These are phyloP conservation scores for Boletellus deceptivus DNA, from an alignment of 1,284 basidiomycete genomes.

Conservation along the genomic window DNA sequence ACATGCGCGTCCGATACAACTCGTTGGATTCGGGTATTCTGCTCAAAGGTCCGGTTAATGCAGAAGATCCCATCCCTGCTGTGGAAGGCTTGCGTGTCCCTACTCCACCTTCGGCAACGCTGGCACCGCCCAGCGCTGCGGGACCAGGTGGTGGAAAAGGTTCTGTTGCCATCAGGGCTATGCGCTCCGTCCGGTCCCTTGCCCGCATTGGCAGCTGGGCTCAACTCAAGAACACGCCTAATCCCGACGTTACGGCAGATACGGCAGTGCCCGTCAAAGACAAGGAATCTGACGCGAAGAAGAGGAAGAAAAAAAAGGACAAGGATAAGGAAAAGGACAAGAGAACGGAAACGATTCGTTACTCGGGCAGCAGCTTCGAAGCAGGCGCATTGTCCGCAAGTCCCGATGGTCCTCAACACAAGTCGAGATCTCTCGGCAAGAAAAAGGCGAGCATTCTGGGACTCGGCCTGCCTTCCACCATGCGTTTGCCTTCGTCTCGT, in stretches of 20 bases:
- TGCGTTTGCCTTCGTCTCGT: constrained; percentile 49
- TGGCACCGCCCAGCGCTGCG: constrained; percentile 27
- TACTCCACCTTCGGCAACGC: constrained; percentile 16
- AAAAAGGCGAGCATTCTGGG: constrained; percentile 63
- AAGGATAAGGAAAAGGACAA: constrained; percentile 32
- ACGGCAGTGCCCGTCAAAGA: constrained; percentile 24
- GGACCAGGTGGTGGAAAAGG: constrained; percentile 30
- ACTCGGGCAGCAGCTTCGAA: constrained; percentile 65
- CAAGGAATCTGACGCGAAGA: constrained; percentile 36
- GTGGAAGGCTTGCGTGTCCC: constrained; percentile 18
- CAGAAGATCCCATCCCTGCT: constrained; percentile 10
- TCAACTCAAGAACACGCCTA: constrained; percentile 46
- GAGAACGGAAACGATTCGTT: constrained; percentile 36
- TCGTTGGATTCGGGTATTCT: constrained; percentile 61
- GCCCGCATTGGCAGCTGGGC: constrained; percentile 72
- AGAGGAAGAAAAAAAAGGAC: constrained; percentile 32
- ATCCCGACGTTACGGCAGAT: constrained; percentile 31
- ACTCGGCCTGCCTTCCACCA: constrained; percentile 43
- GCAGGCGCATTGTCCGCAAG: constrained; percentile 49
- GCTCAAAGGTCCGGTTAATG: constrained; percentile 31
- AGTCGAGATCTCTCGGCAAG: constrained; percentile 40
- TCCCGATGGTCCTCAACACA: constrained; percentile 31
- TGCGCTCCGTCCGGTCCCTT: constrained; percentile 68
- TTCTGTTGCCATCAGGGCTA: constrained; percentile 74
- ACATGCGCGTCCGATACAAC: constrained; percentile 53